Evolutionary conservation across 2,329 filamentous ascomycete genomes (phyloP).

Genomic region (Chaetothyriales sp.): DNA sequence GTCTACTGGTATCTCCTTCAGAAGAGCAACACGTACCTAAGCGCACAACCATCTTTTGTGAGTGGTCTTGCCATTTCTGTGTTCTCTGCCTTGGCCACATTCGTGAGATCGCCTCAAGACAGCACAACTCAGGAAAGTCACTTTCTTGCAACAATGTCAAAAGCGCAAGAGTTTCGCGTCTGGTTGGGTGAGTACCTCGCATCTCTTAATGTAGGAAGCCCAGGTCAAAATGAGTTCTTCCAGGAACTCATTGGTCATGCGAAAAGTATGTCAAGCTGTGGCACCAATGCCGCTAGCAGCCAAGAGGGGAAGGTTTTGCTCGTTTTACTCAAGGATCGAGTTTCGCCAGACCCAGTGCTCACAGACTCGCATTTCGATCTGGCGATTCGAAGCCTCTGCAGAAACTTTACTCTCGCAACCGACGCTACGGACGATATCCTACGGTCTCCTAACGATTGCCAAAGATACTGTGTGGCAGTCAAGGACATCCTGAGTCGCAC

Average conservation of each 20-base stretch:
- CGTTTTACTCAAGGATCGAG: slow-evolving; percentile 65
- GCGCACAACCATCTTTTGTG: slow-evolving; percentile 56
- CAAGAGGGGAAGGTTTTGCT: slow-evolving; percentile 68
- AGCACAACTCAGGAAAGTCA: slow-evolving; percentile 78
- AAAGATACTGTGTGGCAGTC: slow-evolving; percentile 50
- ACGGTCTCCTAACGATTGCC: slow-evolving; percentile 50
- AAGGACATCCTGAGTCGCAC: slow-evolving; percentile 63
- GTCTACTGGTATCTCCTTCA: slow-evolving; percentile 72
- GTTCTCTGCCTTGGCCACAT: slow-evolving; percentile 62
- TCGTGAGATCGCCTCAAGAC: slow-evolving; percentile 60
- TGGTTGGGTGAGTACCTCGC: slow-evolving; percentile 65
- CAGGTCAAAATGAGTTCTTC: slow-evolving; percentile 8
- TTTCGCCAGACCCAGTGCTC: slow-evolving; percentile 48
- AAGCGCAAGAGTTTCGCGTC: slow-evolving; percentile 58
- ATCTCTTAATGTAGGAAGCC: slow-evolving; percentile 40
- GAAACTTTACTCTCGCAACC: slow-evolving; percentile 53
- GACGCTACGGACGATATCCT: slow-evolving; percentile 53
- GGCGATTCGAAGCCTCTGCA: slow-evolving; percentile 60
- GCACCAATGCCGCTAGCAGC: slow-evolving; percentile 55
- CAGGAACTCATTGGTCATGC: slow-evolving; percentile 51
- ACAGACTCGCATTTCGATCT: slow-evolving; percentile 55
- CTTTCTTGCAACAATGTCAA: slow-evolving; percentile 61
- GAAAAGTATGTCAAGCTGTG: slow-evolving; percentile 50
- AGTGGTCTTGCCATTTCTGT: slow-evolving; percentile 69
- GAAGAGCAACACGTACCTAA: slow-evolving; percentile 52